Evolutionary conservation across 2,329 filamentous ascomycete species (phyloP).

Genomic region (Fusarium musae): DNA sequence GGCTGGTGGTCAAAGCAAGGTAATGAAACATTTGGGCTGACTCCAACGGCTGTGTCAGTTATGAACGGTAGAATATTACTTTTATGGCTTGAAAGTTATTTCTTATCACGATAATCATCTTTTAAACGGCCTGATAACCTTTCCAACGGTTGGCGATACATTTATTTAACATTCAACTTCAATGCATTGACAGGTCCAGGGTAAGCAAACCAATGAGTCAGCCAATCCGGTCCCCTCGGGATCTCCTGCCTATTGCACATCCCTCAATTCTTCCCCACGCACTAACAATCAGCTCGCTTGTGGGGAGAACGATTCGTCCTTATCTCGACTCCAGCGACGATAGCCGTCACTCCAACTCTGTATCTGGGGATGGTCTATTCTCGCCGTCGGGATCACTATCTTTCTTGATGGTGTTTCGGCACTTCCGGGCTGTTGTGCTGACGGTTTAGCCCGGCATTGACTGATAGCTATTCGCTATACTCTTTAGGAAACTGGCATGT

Average conservation of each 20-base stretch:
- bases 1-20: neutral
- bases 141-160: neutral
- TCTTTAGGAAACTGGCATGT: neutral
- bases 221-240: conserved; percentile 4
- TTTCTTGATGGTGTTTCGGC: conserved; percentile 1
- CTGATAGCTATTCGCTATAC: neutral
- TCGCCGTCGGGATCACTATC: conserved; percentile 20
- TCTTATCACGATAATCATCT: too few relatives aligned
- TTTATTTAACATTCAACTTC: too few relatives aligned
- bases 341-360: conserved; percentile 7
- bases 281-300: neutral
- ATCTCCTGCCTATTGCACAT: conserved; percentile 16
- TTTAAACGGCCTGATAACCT: neutral
- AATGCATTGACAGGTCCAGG: neutral
- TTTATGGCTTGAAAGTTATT: neutral
- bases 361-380: neutral
- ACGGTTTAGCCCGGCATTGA: conserved; percentile 24
- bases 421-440: neutral
- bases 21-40: neutral
- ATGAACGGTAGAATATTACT: too few relatives aligned
- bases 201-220: neutral
- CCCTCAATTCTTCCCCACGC: neutral
- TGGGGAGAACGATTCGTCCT: neutral
- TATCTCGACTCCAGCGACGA: conserved; percentile 27
- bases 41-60: neutral